Percentiles rank a stretch among this genome's conserved stretches.
Conservation (phyloP, 106 monocot species). For the Dioscorea dumetorum region DNA sequence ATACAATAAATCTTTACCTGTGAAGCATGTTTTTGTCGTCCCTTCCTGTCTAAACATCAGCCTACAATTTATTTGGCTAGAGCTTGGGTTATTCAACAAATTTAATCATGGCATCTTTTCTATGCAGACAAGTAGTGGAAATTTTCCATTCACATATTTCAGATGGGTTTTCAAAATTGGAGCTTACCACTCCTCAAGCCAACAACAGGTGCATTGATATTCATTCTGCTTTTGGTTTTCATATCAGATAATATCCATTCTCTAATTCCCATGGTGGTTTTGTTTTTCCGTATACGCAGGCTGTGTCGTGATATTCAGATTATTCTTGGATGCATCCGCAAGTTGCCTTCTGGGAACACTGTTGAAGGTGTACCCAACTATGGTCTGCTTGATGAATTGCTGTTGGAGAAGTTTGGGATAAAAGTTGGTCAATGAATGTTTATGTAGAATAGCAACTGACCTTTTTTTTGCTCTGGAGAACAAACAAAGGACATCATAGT, state of each 20-base stretch:
- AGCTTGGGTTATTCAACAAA: neutral
- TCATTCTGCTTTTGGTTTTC: neutral
- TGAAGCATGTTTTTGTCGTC: too few species aligned
- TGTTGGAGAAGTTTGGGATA: slow-evolving; percentile 57
- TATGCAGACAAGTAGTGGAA: slow-evolving; percentile 88
- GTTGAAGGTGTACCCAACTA: slow-evolving; percentile 51
- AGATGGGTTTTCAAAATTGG: slow-evolving; percentile 82
- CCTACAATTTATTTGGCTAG: neutral
- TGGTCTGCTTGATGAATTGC: slow-evolving; percentile 85
- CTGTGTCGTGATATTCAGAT: slow-evolving; percentile 69
- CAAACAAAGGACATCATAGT: neutral
- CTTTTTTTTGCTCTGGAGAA: neutral
- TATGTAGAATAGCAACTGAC: slow-evolving; percentile 20
- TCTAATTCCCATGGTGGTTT: neutral
- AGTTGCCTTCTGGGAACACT: slow-evolving; percentile 67
- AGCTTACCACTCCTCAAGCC: slow-evolving; percentile 72
- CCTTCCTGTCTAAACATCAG: neutral
- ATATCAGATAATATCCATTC: neutral
- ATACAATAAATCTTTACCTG: too few species aligned
- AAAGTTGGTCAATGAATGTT: slow-evolving; percentile 23
- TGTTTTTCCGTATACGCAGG: slow-evolving; percentile 27
- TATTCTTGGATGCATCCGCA: slow-evolving; percentile 88
- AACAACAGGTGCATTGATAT: slow-evolving; percentile 52
- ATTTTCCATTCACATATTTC: slow-evolving; percentile 94
- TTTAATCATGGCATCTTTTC: neutral